These are phyloP conservation scores for Thuja plicata DNA, from an alignment of 83 land plant genomes.

Conservation along the genomic window DNA sequence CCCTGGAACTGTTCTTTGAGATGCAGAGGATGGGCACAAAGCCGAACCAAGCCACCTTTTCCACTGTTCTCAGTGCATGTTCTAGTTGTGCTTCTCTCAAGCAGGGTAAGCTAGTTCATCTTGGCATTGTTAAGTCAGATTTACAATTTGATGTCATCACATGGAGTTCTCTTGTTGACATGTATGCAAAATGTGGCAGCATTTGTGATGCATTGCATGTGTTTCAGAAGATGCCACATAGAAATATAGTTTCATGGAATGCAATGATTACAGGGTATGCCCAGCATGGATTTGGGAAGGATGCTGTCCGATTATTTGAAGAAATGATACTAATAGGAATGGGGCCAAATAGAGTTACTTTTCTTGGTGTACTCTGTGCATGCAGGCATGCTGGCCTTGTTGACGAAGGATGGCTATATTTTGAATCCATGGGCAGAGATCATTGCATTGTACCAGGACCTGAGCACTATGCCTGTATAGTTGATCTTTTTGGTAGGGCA, in stretches of 20 bases:
- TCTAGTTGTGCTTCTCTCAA: neutral
- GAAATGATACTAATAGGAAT: conserved; percentile 9
- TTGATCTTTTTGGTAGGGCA: conserved; percentile 54
- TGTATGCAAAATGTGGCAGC: conserved; percentile 19
- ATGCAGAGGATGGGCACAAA: conserved; percentile 28
- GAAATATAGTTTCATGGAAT: conserved; percentile 13
- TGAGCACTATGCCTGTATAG: conserved; percentile 73
- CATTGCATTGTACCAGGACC: conserved; percentile 44
- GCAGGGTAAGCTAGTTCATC: neutral
- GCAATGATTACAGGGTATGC: conserved; percentile 17
- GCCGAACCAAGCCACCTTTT: conserved; percentile 63
- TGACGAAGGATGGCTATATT: conserved; percentile 47
- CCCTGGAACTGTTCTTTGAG: conserved; percentile 21
- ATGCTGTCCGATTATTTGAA: conserved; percentile 9
- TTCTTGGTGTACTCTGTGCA: conserved; percentile 11
- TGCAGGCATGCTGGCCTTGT: conserved; percentile 55
- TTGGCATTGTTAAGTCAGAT: conserved; percentile 1
- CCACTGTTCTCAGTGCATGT: conserved; percentile 56
- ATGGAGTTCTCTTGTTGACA: conserved; percentile 4
- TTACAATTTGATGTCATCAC: conserved; percentile 2
- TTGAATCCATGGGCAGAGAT: conserved; percentile 32
- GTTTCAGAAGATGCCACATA: neutral
- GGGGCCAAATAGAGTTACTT: conserved; percentile 8
- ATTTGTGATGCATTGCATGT: conserved; percentile 4
- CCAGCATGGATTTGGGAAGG: conserved; percentile 11